Percentiles rank a stretch among this genome's conserved stretches.
These are phyloP conservation scores for Diaporthe humulicola DNA, from an alignment of 2,329 filamentous ascomycete genomes.

Conservation along the genomic window DNA sequence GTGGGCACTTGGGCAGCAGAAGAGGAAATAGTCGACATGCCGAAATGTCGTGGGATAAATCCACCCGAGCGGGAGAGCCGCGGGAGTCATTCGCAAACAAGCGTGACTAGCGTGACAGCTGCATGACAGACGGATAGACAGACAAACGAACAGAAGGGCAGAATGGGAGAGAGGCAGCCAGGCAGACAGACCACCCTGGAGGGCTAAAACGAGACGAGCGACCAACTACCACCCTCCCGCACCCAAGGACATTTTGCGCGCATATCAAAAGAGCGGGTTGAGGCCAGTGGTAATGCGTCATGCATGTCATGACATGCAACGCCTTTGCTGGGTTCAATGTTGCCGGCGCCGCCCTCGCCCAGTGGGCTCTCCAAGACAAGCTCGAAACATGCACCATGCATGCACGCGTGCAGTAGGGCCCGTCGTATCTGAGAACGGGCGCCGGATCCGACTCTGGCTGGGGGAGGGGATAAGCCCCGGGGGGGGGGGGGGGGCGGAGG, in stretches of 20 bases:
- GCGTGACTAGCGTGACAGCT: slow-evolving; percentile 13
- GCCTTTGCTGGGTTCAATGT: neutral
- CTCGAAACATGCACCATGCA: slow-evolving; percentile 29
- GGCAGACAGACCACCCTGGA: neutral
- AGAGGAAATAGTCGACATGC: neutral
- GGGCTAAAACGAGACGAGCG: neutral
- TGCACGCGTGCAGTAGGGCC: slow-evolving; percentile 36
- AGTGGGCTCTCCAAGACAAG: slow-evolving; percentile 22
- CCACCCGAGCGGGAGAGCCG: neutral
- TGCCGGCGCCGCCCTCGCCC: neutral
- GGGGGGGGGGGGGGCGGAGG: neutral
- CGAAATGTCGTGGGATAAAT: neutral
- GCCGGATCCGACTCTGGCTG: slow-evolving; percentile 14
- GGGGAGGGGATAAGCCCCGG: too few relatives aligned
- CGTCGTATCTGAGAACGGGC: slow-evolving; percentile 32
- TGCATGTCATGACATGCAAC: slow-evolving; percentile 28
- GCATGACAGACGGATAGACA: too few relatives aligned
- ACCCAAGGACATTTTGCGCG: neutral
- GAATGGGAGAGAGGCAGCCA: neutral
- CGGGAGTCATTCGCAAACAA: neutral
- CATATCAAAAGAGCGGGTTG: neutral
- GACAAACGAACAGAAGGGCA: neutral
- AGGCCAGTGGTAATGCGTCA: slow-evolving; percentile 24
- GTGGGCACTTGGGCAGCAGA: neutral
- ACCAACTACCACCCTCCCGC: neutral